Conservation (phyloP, 2,329 filamentous ascomycete species). For the Sphaerostilbella broomeana region DNA sequence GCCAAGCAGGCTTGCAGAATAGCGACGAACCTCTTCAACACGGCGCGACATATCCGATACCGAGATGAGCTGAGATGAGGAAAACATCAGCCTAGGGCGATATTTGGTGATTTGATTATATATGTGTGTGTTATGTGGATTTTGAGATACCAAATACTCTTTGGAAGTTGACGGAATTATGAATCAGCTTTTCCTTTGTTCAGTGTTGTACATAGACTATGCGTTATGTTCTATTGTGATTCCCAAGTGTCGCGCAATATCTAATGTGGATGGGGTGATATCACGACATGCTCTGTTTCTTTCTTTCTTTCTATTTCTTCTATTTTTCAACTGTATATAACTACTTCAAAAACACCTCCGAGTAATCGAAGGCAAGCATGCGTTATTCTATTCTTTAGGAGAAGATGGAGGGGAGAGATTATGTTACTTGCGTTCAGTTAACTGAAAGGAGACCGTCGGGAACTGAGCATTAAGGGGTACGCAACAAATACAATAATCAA, state of each 20-base stretch:
- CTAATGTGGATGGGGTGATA: conserved; percentile 2
- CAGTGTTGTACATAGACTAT: too few relatives aligned
- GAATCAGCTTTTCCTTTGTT: conserved; percentile 4
- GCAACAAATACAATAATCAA: too few relatives aligned
- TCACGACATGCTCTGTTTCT: background rate
- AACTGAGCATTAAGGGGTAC: too few relatives aligned
- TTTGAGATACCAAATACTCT: conserved; percentile 8
- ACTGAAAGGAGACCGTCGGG: too few relatives aligned
- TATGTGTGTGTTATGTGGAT: conserved; percentile 3
- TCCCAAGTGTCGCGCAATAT: too few relatives aligned
- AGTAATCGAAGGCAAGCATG: too few relatives aligned
- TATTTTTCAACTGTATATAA: too few relatives aligned
- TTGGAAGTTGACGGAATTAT: conserved; percentile 6
- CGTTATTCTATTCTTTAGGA: too few relatives aligned
- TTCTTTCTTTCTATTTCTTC: background rate
- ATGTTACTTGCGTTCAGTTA: too few relatives aligned
- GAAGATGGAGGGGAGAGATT: too few relatives aligned
- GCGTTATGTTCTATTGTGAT: too few relatives aligned
- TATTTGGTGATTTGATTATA: conserved; percentile 1
- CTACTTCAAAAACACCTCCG: too few relatives aligned
- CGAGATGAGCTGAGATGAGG: background rate
- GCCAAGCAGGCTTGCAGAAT: background rate
- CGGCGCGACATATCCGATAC: background rate
- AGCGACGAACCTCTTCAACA: background rate
- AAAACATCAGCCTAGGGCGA: conserved; percentile 3